Conservation (phyloP, 306 rosid species). For the Trichosanthes truncata region DNA sequence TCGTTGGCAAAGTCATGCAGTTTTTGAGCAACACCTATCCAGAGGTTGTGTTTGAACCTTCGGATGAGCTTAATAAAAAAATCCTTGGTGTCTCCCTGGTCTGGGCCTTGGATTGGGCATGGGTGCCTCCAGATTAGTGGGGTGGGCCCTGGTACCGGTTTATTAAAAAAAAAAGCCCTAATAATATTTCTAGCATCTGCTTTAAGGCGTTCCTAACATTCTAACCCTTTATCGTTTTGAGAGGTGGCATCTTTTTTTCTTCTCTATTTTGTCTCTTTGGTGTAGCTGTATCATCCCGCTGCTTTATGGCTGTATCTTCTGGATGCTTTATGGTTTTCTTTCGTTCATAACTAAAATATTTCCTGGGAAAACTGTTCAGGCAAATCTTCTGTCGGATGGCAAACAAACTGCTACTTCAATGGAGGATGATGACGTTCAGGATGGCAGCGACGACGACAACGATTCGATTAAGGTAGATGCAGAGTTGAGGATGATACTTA, state of each 20-base stretch:
- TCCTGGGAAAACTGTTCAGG: slow-evolving; percentile 37
- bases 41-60: neutral
- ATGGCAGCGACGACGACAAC: slow-evolving; percentile 3
- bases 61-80: neutral
- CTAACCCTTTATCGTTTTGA: neutral
- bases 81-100: neutral
- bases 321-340: neutral
- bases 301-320: neutral
- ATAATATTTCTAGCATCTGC: neutral
- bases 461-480: slow-evolving; percentile 28
- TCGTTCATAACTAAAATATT: neutral
- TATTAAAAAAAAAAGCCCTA: neutral
- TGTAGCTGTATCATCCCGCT: neutral
- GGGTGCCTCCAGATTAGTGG: neutral
- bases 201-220: neutral
- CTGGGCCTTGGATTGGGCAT: neutral
- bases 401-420: slow-evolving; percentile 21
- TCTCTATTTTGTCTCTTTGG: neutral
- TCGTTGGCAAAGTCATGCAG: neutral
- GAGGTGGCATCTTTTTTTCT: neutral
- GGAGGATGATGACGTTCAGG: slow-evolving; percentile 25
- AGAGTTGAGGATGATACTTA: slow-evolving; percentile 54
- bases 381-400: slow-evolving; percentile 41
- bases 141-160: no score
- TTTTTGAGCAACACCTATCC: neutral